These are phyloP conservation scores for Candida krabiensis DNA, from an alignment of 805 yeast species.

Conservation along the genomic window DNA sequence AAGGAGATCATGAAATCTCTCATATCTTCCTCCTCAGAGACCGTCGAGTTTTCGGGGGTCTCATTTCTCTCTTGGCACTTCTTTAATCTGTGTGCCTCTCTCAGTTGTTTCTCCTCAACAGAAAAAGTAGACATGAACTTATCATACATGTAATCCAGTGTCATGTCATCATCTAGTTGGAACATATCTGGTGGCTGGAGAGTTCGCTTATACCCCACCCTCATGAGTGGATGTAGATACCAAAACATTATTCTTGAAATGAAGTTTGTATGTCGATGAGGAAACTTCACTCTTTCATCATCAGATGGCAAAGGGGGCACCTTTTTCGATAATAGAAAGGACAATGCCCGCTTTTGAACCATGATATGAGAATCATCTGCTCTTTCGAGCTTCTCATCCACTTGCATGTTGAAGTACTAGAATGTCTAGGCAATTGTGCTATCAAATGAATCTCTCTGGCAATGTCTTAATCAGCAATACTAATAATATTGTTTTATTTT, in stretches of 20 bases:
- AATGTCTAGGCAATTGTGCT: no score
- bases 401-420: no score
- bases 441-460: no score
- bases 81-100: constrained; percentile 25
- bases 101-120: constrained; percentile 31
- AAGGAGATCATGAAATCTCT: constrained; percentile 27
- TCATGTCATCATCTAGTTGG: constrained; percentile 41
- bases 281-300: constrained; percentile 52
- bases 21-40: constrained; percentile 19
- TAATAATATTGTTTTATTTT: no score
- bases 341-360: constrained; percentile 48
- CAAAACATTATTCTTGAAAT: constrained; percentile 53
- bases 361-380: constrained; percentile 4
- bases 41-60: constrained; percentile 19
- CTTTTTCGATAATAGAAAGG: constrained; percentile 47
- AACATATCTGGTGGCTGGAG: constrained; percentile 63
- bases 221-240: constrained; percentile 68
- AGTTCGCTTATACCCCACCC: constrained; percentile 71
- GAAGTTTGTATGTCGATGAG: constrained; percentile 42
- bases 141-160: constrained; percentile 41
- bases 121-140: constrained; percentile 37
- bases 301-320: constrained; percentile 51
- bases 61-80: constrained; percentile 31
- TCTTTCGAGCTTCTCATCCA: constrained; percentile 3
- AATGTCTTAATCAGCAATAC: no score